Base-by-base conservation (phyloP, 257 asterid genomes). In the Scutellaria minor region DNA sequence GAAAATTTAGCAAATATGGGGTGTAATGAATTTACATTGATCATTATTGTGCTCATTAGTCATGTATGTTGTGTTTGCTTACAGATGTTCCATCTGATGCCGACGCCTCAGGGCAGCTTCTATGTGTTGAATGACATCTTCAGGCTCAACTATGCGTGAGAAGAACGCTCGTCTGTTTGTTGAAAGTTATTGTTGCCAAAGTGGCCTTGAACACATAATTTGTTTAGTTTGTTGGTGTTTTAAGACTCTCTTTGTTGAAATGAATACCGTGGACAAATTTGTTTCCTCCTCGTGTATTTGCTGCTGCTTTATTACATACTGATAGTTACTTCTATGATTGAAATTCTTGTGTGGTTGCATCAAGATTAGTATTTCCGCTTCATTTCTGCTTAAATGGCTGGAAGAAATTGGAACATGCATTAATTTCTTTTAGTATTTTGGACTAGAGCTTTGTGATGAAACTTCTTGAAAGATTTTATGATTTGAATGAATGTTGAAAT, bases 61-160 rank as follows among this genome's bases (percentile, higher is more conserved):
- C 6, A 46, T 65, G 54, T 8, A 31, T 31, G 18, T 40, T 51
- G 45, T 65, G 0, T 56, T 73, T 66, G 51, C 13, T 39, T 63
- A 2, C 79, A 77, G 85, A 77, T 81, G 85, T 81, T 81, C 72
- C 85, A 81, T 74, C 61, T 81, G 70, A 80, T 80, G 84, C 82
- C 82, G 57, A 77, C 79, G 9, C 79, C 82, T 40, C 75, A 77
- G 64, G 82, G 84, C 40, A 77, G 79, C 77, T 80, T 77, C 45
- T 80, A 63, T 53, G 84, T 80, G 41, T 69, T 63, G 42, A 80
- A 80, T 52, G 82, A 77, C 79, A 80, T 80, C 70, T 80, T 80
- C 67, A 68, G 79, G 47, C 75, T 81, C 46, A 81, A 77, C 82
- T 81, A 81, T 7, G 78, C 82, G 3, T 81, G 37, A 31, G 37